Percentiles rank a stretch among this genome's conserved stretches.
Evolutionary conservation across 768 basidiomycete genomes (phyloP).

Genomic region (Cystobasidium tubakii): DNA sequence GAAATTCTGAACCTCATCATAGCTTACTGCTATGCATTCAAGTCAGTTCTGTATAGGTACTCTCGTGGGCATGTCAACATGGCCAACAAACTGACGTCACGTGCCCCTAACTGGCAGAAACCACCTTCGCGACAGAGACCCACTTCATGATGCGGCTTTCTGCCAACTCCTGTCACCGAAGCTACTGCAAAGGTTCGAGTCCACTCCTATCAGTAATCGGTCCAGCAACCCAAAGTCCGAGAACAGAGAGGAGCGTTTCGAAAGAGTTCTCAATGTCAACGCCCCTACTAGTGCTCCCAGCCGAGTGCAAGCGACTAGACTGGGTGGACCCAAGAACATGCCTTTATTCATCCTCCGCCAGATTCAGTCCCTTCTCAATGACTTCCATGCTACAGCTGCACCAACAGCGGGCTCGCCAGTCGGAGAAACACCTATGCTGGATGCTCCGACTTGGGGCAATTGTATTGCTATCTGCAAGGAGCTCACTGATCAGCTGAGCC

Average conservation of each 20-base stretch:
- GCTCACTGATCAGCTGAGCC: conserved; percentile 30
- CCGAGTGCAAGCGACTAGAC: conserved; percentile 1
- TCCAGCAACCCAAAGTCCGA: background rate
- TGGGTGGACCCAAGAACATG: conserved; percentile 28
- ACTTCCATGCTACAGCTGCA: conserved; percentile 28
- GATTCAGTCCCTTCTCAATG: conserved; percentile 25
- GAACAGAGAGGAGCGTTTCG: background rate
- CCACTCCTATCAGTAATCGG: background rate
- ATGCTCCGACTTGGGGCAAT: conserved; percentile 26
- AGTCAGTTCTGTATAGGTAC: background rate
- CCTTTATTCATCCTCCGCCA: conserved; percentile 26
- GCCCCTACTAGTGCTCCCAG: background rate
- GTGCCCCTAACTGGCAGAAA: background rate
- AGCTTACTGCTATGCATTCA: conserved; percentile 32
- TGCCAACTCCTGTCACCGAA: background rate
- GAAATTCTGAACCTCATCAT: conserved; percentile 17
- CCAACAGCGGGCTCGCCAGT: conserved; percentile 17
- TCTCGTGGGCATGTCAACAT: background rate
- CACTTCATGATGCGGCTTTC: conserved; percentile 15
- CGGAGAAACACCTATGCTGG: conserved; percentile 20
- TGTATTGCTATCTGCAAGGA: conserved; percentile 34
- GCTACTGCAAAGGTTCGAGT: conserved; percentile 14
- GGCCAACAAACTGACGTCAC: background rate
- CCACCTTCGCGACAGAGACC: conserved; percentile 25
- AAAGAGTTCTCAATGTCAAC: conserved; percentile 19